phyloP scores from a whole-genome alignment of 148 eudicot species.

The Fagopyrum homotropicum region DNA sequence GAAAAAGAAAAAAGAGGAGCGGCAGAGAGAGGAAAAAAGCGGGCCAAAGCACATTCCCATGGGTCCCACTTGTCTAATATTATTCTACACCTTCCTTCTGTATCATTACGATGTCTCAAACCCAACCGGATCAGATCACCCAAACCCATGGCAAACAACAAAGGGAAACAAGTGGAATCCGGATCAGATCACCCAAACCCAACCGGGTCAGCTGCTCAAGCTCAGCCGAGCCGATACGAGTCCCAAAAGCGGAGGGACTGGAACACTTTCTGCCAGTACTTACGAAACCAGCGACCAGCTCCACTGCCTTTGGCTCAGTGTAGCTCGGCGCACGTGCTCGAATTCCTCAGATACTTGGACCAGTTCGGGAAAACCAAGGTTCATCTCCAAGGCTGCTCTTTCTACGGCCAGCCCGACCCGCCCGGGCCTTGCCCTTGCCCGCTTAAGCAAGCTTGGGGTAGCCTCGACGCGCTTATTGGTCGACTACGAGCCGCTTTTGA shows the following conservation, averaged over 20 bases:
- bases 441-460: conserved; percentile 53
- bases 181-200: conserved; percentile 9
- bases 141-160: conserved; percentile 33
- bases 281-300: conserved; percentile 55
- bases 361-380: conserved; percentile 61
- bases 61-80: conserved; percentile 28
- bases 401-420: conserved; percentile 54
- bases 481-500: conserved; percentile 52
- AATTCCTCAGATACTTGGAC: conserved; percentile 37
- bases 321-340: conserved; percentile 50
- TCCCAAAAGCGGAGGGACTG: conserved; percentile 73
- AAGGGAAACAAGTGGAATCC: conserved; percentile 25
- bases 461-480: conserved; percentile 55
- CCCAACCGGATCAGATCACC: no score
- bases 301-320: conserved; percentile 51
- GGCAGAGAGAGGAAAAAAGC: conserved; percentile 22
- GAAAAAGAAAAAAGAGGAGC: conserved; percentile 25
- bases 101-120: no score
- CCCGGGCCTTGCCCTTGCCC: conserved; percentile 56
- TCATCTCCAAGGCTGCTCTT: conserved; percentile 44
- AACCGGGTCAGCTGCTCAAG: not conserved
- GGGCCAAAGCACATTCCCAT: conserved; percentile 41
- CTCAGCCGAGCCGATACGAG: conserved; percentile 55
- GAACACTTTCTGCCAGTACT: conserved; percentile 78
- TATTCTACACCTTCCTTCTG: conserved; percentile 3